These are phyloP conservation scores for Emericellopsis terricola DNA, from an alignment of 495 filamentous ascomycete species.

Conservation along the genomic window DNA sequence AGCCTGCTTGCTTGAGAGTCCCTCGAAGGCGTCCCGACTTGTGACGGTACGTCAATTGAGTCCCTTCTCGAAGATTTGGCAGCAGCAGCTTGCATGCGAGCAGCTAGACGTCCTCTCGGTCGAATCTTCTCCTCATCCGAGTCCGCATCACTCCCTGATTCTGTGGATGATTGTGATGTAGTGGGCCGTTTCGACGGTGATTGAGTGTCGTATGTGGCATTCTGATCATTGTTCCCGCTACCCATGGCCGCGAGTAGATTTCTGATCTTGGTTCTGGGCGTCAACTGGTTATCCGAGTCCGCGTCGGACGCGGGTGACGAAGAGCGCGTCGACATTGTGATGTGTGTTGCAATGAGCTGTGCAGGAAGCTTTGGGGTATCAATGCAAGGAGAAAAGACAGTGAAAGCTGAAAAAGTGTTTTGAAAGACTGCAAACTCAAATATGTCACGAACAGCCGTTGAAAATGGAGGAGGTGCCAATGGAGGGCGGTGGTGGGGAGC, in stretches of 20 bases:
- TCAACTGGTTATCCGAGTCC: conserved; percentile 19
- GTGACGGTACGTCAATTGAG: too few relatives aligned
- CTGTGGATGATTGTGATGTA: neutral
- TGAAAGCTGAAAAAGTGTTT: too few relatives aligned
- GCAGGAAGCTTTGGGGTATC: too few relatives aligned
- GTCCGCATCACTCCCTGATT: neutral
- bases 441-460: too few relatives aligned
- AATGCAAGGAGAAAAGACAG: too few relatives aligned
- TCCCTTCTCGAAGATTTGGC: too few relatives aligned
- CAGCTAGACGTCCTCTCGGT: conserved; percentile 54
- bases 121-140: conserved; percentile 23
- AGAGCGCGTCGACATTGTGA: conserved; percentile 1
- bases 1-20: conserved; percentile 7
- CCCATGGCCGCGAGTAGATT: conserved; percentile 46
- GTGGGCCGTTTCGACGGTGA: neutral
- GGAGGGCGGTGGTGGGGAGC: too few relatives aligned
- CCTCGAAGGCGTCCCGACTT: conserved; percentile 15
- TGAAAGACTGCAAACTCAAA: too few relatives aligned
- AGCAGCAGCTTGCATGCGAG: conserved; percentile 36
- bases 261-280: conserved; percentile 52
- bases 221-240: conserved; percentile 23
- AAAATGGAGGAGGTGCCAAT: too few relatives aligned
- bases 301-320: neutral
- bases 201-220: too few relatives aligned
- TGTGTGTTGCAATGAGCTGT: too few relatives aligned